Percentiles rank a stretch among this genome's conserved stretches.
Evolutionary conservation across 2,329 filamentous ascomycete species (phyloP).

Genomic region (Botrytis galanthina): DNA sequence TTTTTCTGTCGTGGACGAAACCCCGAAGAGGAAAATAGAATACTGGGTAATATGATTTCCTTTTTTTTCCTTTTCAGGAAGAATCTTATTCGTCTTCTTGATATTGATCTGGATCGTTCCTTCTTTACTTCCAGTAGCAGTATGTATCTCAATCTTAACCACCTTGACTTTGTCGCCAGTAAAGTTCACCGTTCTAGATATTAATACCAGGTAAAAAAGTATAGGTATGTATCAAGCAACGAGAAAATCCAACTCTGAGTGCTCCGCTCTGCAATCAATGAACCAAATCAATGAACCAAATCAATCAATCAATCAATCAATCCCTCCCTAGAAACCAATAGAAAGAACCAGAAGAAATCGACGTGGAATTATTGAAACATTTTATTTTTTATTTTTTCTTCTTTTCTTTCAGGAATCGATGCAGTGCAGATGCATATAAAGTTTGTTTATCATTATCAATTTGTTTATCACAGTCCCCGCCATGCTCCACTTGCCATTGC

Average conservation of each 20-base stretch:
- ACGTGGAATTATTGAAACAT: background rate
- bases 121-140: background rate
- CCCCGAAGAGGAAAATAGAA: background rate
- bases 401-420: background rate
- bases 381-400: background rate
- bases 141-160: background rate
- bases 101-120: background rate
- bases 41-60: too few relatives aligned
- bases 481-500: background rate
- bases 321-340: background rate
- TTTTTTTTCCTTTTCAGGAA: background rate
- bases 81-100: background rate
- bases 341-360: background rate
- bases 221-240: too few relatives aligned
- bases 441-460: constrained; percentile 1
- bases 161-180: background rate
- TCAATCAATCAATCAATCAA: background rate
- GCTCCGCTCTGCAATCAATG: background rate
- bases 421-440: background rate
- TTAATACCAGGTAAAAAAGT: background rate
- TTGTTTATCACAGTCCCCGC: background rate
- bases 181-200: background rate
- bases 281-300: background rate
- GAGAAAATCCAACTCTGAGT: background rate
- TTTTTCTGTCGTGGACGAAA: background rate